phyloP scores from a whole-genome alignment of 768 basidiomycete genomes.

The Rhizopogon salebrosus region DNA sequence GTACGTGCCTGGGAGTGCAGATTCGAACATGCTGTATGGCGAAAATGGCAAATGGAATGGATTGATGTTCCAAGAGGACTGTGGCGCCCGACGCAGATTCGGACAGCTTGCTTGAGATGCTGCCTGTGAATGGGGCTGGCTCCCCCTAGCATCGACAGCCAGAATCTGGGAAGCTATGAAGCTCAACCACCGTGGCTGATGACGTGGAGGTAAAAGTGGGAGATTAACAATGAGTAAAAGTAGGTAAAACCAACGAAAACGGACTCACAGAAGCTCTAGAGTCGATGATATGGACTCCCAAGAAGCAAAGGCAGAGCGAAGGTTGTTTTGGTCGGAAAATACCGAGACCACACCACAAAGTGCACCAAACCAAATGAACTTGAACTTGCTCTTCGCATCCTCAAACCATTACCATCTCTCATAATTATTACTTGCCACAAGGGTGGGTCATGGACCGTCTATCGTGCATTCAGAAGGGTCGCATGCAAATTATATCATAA shows the following conservation, averaged over 20 bases:
- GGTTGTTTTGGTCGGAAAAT: background rate
- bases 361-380: background rate
- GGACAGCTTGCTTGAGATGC: slow-evolving; percentile 39
- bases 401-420: too few species aligned
- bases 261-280: background rate
- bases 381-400: too few species aligned
- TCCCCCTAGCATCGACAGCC: slow-evolving; percentile 75
- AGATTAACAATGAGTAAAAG: background rate
- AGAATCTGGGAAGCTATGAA: slow-evolving; percentile 31
- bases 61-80: slow-evolving; percentile 8
- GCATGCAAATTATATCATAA: too few species aligned
- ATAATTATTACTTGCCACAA: too few species aligned
- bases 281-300: background rate
- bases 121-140: slow-evolving; percentile 48
- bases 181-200: slow-evolving; percentile 32
- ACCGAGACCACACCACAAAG: background rate
- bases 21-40: slow-evolving; percentile 20
- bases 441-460: too few species aligned
- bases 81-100: slow-evolving; percentile 15
- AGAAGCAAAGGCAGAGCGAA: background rate
- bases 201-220: background rate
- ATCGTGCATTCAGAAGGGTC: too few species aligned
- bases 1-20: slow-evolving; percentile 14
- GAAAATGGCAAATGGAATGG: slow-evolving; percentile 6
- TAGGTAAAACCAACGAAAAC: background rate